These are phyloP conservation scores for Saturnispora gosingensis DNA, from an alignment of 805 yeast species.

Conservation along the genomic window DNA sequence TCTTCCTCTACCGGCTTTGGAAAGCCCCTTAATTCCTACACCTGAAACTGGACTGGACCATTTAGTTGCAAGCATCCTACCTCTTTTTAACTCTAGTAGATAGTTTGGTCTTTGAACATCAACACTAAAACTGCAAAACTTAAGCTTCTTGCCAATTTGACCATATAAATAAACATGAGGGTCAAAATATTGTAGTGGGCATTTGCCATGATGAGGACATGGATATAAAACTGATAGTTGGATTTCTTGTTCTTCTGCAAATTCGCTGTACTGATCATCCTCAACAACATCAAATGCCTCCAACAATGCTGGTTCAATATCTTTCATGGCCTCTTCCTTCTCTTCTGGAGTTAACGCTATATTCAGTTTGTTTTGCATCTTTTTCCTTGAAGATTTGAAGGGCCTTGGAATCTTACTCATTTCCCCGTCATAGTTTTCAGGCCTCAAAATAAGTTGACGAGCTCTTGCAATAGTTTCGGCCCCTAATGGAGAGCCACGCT, in stretches of 20 bases:
- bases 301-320: conserved; percentile 20
- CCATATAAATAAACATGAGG: conserved; percentile 52
- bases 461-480: conserved; percentile 86
- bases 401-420: conserved; percentile 62
- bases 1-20: conserved; percentile 67
- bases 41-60: conserved; percentile 61
- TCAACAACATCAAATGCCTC: conserved; percentile 19
- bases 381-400: conserved; percentile 33
- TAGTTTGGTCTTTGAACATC: conserved; percentile 70
- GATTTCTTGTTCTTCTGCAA: conserved; percentile 22
- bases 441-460: conserved; percentile 82
- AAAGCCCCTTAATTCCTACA: conserved; percentile 39
- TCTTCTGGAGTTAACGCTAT: conserved; percentile 4
- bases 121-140: conserved; percentile 69
- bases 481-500: conserved; percentile 85
- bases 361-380: conserved; percentile 1
- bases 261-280: conserved; percentile 9
- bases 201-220: conserved; percentile 76
- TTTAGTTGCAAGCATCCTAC: conserved; percentile 57
- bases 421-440: conserved; percentile 52
- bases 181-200: conserved; percentile 77
- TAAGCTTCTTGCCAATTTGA: conserved; percentile 47
- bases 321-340: conserved; percentile 16
- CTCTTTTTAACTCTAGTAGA: conserved; percentile 77
- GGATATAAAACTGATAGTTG: conserved; percentile 74